These are phyloP conservation scores for Ambrosiella cleistominuta DNA, from an alignment of 2,329 filamentous ascomycete species.

Conservation along the genomic window DNA sequence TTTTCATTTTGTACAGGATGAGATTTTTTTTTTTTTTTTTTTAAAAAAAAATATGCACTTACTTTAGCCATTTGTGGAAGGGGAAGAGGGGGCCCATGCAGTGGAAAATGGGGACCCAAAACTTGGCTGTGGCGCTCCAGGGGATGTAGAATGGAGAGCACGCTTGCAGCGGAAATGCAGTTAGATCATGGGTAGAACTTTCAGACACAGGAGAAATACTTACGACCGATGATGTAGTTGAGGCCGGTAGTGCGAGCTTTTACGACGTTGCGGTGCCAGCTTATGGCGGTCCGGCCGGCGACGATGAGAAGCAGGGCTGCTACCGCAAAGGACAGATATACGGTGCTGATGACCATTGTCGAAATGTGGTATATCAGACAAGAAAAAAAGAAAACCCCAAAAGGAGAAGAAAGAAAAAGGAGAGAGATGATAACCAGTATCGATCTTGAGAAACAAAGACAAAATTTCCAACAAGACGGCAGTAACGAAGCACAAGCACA, in stretches of 20 bases:
- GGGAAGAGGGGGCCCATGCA: constrained; percentile 6
- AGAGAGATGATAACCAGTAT: background rate
- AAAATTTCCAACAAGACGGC: background rate
- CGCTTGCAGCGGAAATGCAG: constrained; percentile 21
- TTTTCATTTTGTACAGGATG: background rate
- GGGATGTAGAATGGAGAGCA: constrained; percentile 30
- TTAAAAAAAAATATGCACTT: background rate
- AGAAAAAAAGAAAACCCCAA: background rate
- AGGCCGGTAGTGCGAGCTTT: constrained; percentile 33
- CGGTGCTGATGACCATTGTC: background rate
- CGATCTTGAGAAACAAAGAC: background rate
- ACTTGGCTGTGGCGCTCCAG: constrained; percentile 33
- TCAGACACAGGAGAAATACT: constrained; percentile 17
- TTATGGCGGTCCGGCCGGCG: constrained; percentile 19
- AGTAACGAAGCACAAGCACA: no score
- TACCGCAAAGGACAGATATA: constrained; percentile 16
- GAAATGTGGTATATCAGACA: background rate
- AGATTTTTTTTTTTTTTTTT: background rate
- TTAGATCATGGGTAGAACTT: background rate
- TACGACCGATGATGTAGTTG: constrained; percentile 36
- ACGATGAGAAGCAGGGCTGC: constrained; percentile 21
- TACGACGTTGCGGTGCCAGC: constrained; percentile 28
- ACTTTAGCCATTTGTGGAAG: constrained; percentile 9
- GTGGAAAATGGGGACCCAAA: background rate
- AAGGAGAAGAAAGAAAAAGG: background rate